These are phyloP conservation scores for Fusarium sublunatum DNA, from an alignment of 2,329 filamentous ascomycete genomes.

Conservation along the genomic window DNA sequence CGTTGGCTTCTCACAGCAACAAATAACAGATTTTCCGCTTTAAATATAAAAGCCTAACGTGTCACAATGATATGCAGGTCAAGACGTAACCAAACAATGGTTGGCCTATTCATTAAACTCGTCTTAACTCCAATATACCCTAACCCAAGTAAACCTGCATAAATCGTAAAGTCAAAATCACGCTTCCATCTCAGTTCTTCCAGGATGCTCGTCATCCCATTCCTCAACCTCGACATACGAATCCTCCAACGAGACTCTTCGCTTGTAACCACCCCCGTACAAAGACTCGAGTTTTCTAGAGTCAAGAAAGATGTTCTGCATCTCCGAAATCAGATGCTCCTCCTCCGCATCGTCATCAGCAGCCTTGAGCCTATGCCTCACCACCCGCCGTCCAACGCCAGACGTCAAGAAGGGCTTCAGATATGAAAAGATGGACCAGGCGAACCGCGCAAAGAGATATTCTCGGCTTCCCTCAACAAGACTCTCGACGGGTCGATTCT, in stretches of 20 bases:
- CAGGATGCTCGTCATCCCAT: conserved; percentile 31
- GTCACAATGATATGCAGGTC: too few species aligned
- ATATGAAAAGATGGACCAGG: conserved; percentile 30
- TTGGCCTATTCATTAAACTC: neutral
- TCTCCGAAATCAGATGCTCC: conserved; percentile 19
- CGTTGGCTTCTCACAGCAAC: too few species aligned
- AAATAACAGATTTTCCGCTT: too few species aligned
- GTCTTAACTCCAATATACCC: neutral
- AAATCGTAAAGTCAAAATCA: neutral
- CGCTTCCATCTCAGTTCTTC: conserved; percentile 35
- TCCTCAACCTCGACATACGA: conserved; percentile 35
- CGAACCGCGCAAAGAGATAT: conserved; percentile 28
- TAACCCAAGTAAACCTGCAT: neutral
- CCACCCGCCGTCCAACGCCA: conserved; percentile 18
- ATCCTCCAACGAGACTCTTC: conserved; percentile 20
- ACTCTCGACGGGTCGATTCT: conserved; percentile 22
- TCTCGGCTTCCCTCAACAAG: conserved; percentile 23
- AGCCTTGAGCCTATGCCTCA: conserved; percentile 14
- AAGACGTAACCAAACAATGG: too few species aligned
- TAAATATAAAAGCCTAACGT: too few species aligned
- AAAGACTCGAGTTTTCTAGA: conserved; percentile 20
- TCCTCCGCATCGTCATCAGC: conserved; percentile 21
- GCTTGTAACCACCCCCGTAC: conserved; percentile 19
- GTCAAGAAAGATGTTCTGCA: conserved; percentile 34
- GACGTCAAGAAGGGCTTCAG: conserved; percentile 31